Conservation (phyloP, 805 yeast genomes). For the Wickerhamiella bombiphila region DNA sequence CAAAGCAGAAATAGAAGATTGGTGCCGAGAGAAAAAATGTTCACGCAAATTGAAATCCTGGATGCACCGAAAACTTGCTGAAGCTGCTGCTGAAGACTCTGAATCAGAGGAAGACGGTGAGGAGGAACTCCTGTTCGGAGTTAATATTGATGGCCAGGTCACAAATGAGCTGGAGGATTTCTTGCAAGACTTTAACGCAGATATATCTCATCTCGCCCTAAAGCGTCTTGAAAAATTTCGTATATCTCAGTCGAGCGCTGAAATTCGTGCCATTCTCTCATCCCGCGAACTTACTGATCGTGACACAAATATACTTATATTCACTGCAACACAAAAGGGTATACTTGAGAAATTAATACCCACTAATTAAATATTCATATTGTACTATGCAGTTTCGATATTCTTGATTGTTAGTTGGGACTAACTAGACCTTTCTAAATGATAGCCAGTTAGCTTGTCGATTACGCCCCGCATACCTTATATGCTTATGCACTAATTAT, state of each 20-base stretch:
- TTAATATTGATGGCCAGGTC: slow-evolving; percentile 12
- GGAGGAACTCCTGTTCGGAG: slow-evolving; percentile 11
- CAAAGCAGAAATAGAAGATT: slow-evolving; percentile 45
- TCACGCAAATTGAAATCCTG: slow-evolving; percentile 4
- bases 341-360: no score
- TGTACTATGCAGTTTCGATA: no score
- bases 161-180: slow-evolving; percentile 1
- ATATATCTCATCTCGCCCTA: slow-evolving; percentile 7
- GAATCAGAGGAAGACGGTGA: slow-evolving; percentile 5
- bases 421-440: no score
- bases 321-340: slow-evolving; percentile 23
- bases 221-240: slow-evolving; percentile 4
- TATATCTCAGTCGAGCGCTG: slow-evolving; percentile 3
- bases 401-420: no score
- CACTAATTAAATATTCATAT: no score
- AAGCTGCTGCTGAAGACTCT: no score
- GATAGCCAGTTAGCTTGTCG: no score
- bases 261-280: neutral
- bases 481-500: no score
- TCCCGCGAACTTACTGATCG: slow-evolving; percentile 2
- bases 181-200: slow-evolving; percentile 1
- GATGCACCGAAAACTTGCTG: neutral
- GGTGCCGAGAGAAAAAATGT: slow-evolving; percentile 2
- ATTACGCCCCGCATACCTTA: no score
- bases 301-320: slow-evolving; percentile 12